Evolutionary conservation across 352 stramenopile genomes (phyloP).

Genomic region (Pythium utonaiense): DNA sequence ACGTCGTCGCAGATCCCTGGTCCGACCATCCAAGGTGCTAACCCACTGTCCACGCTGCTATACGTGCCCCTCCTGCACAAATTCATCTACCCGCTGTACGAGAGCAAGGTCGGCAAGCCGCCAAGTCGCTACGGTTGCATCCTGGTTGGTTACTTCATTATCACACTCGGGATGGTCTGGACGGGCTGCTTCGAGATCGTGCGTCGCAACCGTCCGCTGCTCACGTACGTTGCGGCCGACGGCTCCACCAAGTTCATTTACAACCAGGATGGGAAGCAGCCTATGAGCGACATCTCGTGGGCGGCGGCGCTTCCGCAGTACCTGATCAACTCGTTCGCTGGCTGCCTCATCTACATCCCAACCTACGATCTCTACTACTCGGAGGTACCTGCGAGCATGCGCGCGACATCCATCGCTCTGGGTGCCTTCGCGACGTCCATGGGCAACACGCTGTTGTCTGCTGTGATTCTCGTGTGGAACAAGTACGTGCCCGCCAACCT

Average conservation of each 20-base stretch:
- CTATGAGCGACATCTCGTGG: slow-evolving; percentile 29
- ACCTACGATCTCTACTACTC: slow-evolving; percentile 29
- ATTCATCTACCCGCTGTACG: slow-evolving; percentile 39
- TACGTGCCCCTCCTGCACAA: slow-evolving; percentile 37
- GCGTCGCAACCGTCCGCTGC: slow-evolving; percentile 18
- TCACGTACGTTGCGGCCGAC: slow-evolving; percentile 3
- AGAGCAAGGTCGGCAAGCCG: slow-evolving; percentile 34
- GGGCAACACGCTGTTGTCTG: slow-evolving; percentile 42
- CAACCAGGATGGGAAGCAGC: slow-evolving; percentile 9
- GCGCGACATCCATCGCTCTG: slow-evolving; percentile 28
- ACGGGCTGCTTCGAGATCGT: slow-evolving; percentile 26
- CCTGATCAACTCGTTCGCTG: slow-evolving; percentile 20
- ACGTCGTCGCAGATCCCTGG: slow-evolving; percentile 43
- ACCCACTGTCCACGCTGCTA: slow-evolving; percentile 38
- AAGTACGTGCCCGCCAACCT: slow-evolving; percentile 27
- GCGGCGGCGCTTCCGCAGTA: slow-evolving; percentile 26
- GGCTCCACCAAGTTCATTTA: slow-evolving; percentile 2
- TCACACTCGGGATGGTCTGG: slow-evolving; percentile 24
- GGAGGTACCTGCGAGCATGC: slow-evolving; percentile 23
- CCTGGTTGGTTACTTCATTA: slow-evolving; percentile 16
- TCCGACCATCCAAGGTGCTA: slow-evolving; percentile 43
- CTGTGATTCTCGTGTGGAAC: slow-evolving; percentile 46
- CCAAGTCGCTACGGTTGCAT: slow-evolving; percentile 31
- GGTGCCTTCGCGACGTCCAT: slow-evolving; percentile 45
- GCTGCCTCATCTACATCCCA: slow-evolving; percentile 29